A percentile compares a stretch with the other conserved stretches of the same genome.
Conservation (phyloP, 2,329 filamentous ascomycete genomes). For the Penicillium sp. region DNA sequence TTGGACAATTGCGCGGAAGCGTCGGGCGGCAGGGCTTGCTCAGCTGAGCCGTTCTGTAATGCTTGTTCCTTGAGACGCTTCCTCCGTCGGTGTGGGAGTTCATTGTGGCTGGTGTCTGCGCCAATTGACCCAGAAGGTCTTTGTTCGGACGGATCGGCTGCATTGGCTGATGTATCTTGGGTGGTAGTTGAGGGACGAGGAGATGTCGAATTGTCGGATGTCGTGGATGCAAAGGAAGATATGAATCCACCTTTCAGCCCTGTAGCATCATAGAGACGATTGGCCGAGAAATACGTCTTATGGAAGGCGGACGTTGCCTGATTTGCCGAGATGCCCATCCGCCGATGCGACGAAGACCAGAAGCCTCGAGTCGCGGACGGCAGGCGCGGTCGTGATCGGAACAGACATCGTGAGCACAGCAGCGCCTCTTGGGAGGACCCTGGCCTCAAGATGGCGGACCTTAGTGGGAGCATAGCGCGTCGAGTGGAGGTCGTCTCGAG, state of each 20-base stretch:
- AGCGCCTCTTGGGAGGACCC: slow-evolving; percentile 36
- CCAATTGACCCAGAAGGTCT: slow-evolving; percentile 25
- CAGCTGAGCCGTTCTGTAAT: slow-evolving; percentile 26
- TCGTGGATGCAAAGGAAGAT: slow-evolving; percentile 33
- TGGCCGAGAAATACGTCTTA: slow-evolving; percentile 47
- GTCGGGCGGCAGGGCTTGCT: slow-evolving; percentile 56
- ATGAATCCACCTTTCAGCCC: slow-evolving; percentile 30
- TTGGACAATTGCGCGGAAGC: slow-evolving; percentile 64
- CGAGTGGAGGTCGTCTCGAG: slow-evolving; percentile 9
- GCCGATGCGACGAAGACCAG: slow-evolving; percentile 35
- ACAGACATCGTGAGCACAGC: slow-evolving; percentile 42
- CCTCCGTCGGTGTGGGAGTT: slow-evolving; percentile 49
- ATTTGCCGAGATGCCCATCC: slow-evolving; percentile 34
- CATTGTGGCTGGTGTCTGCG: slow-evolving; percentile 28
- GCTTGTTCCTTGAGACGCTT: slow-evolving; percentile 46
- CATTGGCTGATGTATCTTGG: slow-evolving; percentile 21
- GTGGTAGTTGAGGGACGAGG: slow-evolving; percentile 15
- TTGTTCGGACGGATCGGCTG: slow-evolving; percentile 19
- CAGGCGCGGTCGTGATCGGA: slow-evolving; percentile 23
- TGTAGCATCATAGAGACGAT: slow-evolving; percentile 30
- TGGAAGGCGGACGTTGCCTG: slow-evolving; percentile 35
- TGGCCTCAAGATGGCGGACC: slow-evolving; percentile 41
- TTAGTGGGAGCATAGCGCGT: slow-evolving; percentile 44
- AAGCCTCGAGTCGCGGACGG: slow-evolving; percentile 37
- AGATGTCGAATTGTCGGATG: slow-evolving; percentile 19